Base-by-base conservation (phyloP, 139 green algal genomes). In the Pseudopediastrum boryanum region DNA sequence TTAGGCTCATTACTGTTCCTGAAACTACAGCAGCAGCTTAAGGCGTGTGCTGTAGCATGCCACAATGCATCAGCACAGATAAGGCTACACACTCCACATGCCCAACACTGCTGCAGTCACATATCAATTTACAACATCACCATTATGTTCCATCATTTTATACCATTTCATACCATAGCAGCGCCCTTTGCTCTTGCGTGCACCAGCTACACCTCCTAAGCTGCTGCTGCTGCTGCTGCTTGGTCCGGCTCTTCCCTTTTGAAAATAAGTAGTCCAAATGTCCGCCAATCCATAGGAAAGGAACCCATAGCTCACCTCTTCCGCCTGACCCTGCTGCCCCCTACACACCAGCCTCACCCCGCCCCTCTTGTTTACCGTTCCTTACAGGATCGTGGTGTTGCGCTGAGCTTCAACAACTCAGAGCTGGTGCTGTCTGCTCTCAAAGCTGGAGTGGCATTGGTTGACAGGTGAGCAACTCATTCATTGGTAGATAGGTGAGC, bases 331-430 rank as follows among this genome's bases (percentile, higher is more conserved):
- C 51, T n/a, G 25, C 58, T 73, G 64, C 50, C 29, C n/a, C 46
- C 38, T 68, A 3, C 31, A 5, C 31, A 51, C 12, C 9, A n/a
- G 50, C 54, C 54, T 21, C 54, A 44, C 54, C 12, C 13, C 67
- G 68, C 50, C 25, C 19, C 38, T 52, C 62, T 27, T 41, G 43
- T 13, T 3, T 56, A 16, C 27, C 2, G 2, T 21, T 4, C 29
- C 23, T 3, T 77, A 39, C 82, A 93, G 85, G 86, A 80, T 10
- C 44, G 80, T 25, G 88, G 82, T 19, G 48, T 92, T 0, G 74
- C 86, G 0, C 39, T 82, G 3, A 91, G 71, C 4, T 96, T 89
- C 69, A 78, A 78, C 41, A 91, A 89, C 41, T 84, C 88, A 21
- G 50, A 68, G 4, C 50, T 89, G 61, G 91, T 91, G 0, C 23